Conservation (phyloP, 768 basidiomycete species). For the Leccinum arenicola region DNA sequence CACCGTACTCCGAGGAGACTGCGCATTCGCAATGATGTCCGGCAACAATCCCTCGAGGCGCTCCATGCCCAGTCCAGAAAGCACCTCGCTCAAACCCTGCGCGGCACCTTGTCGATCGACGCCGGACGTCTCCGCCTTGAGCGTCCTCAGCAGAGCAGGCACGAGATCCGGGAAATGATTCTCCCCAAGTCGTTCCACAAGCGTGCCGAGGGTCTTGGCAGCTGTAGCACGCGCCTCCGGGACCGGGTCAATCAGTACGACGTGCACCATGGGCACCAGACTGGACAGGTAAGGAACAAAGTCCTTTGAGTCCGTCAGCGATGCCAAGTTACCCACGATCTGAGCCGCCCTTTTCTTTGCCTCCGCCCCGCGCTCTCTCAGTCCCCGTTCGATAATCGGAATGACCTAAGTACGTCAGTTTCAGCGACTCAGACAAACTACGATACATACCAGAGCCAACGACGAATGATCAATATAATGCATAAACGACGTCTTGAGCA, state of each 20-base stretch:
- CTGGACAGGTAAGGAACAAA: constrained; percentile 86
- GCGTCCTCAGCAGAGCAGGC: constrained; percentile 78
- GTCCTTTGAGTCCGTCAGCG: constrained; percentile 84
- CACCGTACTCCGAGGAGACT: constrained; percentile 85
- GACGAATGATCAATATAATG: constrained; percentile 99
- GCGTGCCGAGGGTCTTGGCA: constrained; percentile 91
- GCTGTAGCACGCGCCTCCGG: constrained; percentile 97
- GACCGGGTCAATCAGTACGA: constrained; percentile 93
- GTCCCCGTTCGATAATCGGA: constrained; percentile 91
- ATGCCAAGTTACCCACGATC: constrained; percentile 96
- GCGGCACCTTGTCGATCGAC: constrained; percentile 98
- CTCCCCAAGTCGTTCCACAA: constrained; percentile 97
- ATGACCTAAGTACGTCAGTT: constrained; percentile 57
- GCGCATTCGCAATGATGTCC: constrained; percentile 88
- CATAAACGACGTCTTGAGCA: constrained; percentile 93
- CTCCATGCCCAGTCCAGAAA: constrained; percentile 97
- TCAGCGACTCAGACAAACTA: background rate
- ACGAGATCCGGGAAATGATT: constrained; percentile 94
- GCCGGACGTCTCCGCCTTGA: constrained; percentile 91
- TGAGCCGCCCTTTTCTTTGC: constrained; percentile 95
- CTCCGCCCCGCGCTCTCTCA: constrained; percentile 89
- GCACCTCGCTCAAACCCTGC: constrained; percentile 93
- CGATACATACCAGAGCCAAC: constrained; percentile 69
- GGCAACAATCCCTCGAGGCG: constrained; percentile 91
- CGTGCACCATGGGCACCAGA: constrained; percentile 86